These are phyloP conservation scores for Solanum chaucha DNA, from an alignment of 257 asterid genomes.

Conservation along the genomic window DNA sequence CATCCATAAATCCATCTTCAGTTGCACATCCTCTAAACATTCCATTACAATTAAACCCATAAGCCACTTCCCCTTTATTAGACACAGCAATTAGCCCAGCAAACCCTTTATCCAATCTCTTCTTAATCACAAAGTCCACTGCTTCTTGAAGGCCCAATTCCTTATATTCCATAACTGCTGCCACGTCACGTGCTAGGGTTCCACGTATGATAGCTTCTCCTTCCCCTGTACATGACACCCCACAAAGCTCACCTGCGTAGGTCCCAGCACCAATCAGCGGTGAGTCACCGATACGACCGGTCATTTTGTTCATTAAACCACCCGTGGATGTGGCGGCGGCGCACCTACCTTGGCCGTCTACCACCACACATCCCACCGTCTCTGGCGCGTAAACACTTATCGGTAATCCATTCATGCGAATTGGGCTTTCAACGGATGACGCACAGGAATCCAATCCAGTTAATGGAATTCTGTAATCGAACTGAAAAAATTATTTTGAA, in stretches of 20 bases:
- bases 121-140: constrained; percentile 59
- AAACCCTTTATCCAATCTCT: constrained; percentile 57
- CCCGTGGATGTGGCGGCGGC: constrained; percentile 99
- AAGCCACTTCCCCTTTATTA: constrained; percentile 68
- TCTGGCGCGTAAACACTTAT: constrained; percentile 78
- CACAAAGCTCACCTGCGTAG: constrained; percentile 64
- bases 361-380: constrained; percentile 95
- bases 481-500: constrained; percentile 20
- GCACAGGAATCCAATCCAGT: constrained; percentile 41
- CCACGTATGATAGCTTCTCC: constrained; percentile 97
- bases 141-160: constrained; percentile 73
- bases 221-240: constrained; percentile 93
- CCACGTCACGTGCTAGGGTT: constrained; percentile 91
- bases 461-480: constrained; percentile 63
- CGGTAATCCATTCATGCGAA: constrained; percentile 84
- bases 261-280: constrained; percentile 94
- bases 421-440: constrained; percentile 39
- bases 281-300: constrained; percentile 86
- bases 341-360: constrained; percentile 64
- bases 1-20: constrained; percentile 84
- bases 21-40: constrained; percentile 91
- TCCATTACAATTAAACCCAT: constrained; percentile 69
- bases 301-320: constrained; percentile 87
- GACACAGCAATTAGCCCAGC: constrained; percentile 98
- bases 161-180: constrained; percentile 91